Percentiles rank a stretch among this genome's conserved stretches.
These are phyloP conservation scores for Allantophomopsis lycopodina DNA, from an alignment of 2,329 filamentous ascomycete species.

Conservation along the genomic window DNA sequence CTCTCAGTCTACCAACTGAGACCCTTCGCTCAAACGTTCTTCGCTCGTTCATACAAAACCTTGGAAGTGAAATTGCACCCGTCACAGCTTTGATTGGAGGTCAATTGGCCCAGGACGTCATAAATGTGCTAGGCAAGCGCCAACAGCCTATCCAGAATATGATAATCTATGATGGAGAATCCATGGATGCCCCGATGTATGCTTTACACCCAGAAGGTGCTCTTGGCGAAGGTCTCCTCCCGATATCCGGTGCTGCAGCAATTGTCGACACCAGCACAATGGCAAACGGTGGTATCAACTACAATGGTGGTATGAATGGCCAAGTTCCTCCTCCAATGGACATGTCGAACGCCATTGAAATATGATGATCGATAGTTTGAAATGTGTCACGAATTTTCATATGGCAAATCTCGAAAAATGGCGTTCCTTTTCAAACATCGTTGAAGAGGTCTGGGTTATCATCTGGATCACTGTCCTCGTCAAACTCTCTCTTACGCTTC, in stretches of 20 bases:
- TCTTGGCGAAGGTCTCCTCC: conserved; percentile 35
- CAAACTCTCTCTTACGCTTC: conserved; percentile 16
- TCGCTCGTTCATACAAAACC: conserved; percentile 73
- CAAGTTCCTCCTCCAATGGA: not conserved
- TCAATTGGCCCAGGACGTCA: conserved; percentile 87
- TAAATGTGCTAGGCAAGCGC: conserved; percentile 81
- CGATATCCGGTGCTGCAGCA: conserved; percentile 11
- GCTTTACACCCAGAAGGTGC: conserved; percentile 59
- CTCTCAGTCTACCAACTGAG: conserved; percentile 55
- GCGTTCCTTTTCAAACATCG: conserved; percentile 4
- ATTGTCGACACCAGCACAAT: conserved; percentile 3
- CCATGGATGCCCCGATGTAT: conserved; percentile 66
- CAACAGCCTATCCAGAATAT: conserved; percentile 96
- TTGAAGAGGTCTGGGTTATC: conserved; percentile 16
- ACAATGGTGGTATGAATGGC: not conserved
- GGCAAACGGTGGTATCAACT: conserved; percentile 3
- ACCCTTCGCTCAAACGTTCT: conserved; percentile 60
- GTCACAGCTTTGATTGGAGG: conserved; percentile 84
- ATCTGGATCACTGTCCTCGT: conserved; percentile 12
- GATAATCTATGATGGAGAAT: conserved; percentile 78
- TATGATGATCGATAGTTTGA: too few species aligned
- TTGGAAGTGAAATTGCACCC: conserved; percentile 72
- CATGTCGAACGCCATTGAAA: too few species aligned
- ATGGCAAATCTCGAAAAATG: too few species aligned
- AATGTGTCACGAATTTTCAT: too few species aligned